Base-by-base conservation (phyloP, 1,284 basidiomycete genomes). In the Cryptococcus sp. region DNA sequence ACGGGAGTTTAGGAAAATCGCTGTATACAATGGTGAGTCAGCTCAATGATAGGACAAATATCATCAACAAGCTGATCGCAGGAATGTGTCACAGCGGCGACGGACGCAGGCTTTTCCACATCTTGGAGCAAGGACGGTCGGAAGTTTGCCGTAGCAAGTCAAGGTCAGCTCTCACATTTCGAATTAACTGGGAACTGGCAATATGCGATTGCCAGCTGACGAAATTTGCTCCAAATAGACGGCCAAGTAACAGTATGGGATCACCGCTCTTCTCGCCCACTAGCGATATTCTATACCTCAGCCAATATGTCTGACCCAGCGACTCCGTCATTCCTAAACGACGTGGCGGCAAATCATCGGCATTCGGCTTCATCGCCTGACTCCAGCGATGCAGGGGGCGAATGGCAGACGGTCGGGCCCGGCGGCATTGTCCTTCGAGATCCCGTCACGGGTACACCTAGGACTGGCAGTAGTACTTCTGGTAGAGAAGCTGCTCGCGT, bases 241-340 rank as follows among this genome's bases (percentile, higher is more conserved):
- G 78, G 78, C 3, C 76, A 78, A 52, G 76, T 78, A 25, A 79
- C 78, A 8, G 76, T 79, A 1, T 79, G 77, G 77, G 78, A 79
- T 58, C 78, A 79, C 59, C 70, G 78, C 16, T 74, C 71, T 10
- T 77, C 76, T 6, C 64, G 65, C 3, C 76, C 78, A 1, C 63
- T 79, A 2, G 78, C 78, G 5, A 69, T 75, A 16, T 73, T 79
- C 57, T 66, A 72, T 60, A 73, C 75, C 3, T 65, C 66, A 19
- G 55, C 66, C 2, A 47, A 52, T 20, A 27, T 38, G 5, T 38
- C 54, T 5, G 10, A 25, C 13, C 67, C 11, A 43, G 46, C n/a
- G 16, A 39, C 22, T 27, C 51, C 15, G 3, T 69, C 70, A 5
- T 72, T 69, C 59, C 47, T 63, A 4, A 49, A 57, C 6, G 68